These are phyloP conservation scores for Diutina catenulata DNA, from an alignment of 1,139 yeast genomes.

Conservation along the genomic window DNA sequence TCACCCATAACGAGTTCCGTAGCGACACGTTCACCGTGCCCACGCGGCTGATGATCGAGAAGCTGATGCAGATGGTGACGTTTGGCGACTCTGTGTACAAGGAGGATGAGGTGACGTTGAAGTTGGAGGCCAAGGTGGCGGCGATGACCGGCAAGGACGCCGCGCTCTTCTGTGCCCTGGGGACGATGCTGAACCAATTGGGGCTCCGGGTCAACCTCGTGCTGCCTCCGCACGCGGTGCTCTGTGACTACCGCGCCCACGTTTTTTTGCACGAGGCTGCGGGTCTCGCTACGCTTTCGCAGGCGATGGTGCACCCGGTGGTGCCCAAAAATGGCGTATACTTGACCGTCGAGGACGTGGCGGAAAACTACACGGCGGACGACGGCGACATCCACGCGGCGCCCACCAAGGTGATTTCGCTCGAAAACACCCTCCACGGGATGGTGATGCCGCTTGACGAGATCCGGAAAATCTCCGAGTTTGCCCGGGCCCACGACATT, in stretches of 20 bases:
- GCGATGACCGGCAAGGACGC: constrained; percentile 71
- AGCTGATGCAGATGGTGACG: constrained; percentile 34
- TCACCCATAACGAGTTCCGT: constrained; percentile 49
- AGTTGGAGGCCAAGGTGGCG: constrained; percentile 56
- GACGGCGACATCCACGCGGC: constrained; percentile 84
- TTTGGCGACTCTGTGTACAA: constrained; percentile 83
- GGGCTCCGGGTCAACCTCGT: constrained; percentile 65
- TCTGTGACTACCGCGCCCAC: constrained; percentile 82
- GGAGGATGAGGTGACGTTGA: constrained; percentile 64
- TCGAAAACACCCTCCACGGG: constrained; percentile 87
- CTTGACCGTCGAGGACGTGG: constrained; percentile 70
- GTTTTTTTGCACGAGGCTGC: constrained; percentile 81
- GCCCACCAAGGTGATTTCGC: constrained; percentile 73
- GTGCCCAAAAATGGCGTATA: constrained; percentile 63
- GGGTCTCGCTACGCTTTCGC: constrained; percentile 79
- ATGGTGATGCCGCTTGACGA: constrained; percentile 74
- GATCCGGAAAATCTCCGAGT: constrained; percentile 55
- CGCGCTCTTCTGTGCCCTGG: constrained; percentile 77
- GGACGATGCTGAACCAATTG: constrained; percentile 85
- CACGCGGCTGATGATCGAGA: constrained; percentile 59
- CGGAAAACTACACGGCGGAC: constrained; percentile 52
- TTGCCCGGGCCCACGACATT: constrained; percentile 55
- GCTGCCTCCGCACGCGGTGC: constrained; percentile 79
- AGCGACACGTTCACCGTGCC: constrained; percentile 94
- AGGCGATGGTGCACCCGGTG: constrained; percentile 86